These are phyloP conservation scores for Plectosphaerella plurivora DNA, from an alignment of 2,329 filamentous ascomycete genomes.

Conservation along the genomic window DNA sequence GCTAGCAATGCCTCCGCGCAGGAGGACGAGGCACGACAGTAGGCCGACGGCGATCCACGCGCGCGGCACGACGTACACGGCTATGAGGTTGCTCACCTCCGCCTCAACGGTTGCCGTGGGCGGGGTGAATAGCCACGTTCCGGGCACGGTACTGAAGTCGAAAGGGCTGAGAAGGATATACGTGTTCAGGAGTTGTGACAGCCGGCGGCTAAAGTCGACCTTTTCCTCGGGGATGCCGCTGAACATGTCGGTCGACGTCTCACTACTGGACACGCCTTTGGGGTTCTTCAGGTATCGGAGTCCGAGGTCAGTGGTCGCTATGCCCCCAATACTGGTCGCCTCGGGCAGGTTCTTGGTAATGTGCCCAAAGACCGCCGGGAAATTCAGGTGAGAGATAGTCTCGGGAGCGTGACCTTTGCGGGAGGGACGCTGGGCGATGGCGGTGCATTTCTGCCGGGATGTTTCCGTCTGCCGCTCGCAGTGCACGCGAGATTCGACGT, in stretches of 20 bases:
- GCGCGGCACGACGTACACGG: slow-evolving; percentile 1
- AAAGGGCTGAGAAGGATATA: slow-evolving; percentile 2
- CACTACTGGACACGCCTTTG: neutral
- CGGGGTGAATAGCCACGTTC: neutral
- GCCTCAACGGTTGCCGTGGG: neutral
- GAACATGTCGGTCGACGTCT: neutral
- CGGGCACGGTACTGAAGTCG: neutral
- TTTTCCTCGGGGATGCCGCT: neutral
- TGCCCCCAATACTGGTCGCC: neutral
- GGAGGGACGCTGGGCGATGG: slow-evolving; percentile 2
- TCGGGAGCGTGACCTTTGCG: neutral
- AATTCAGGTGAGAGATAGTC: slow-evolving; percentile 3
- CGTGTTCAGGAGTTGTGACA: slow-evolving; percentile 4
- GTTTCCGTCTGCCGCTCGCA: neutral
- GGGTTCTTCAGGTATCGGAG: slow-evolving; percentile 5
- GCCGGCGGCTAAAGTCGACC: neutral
- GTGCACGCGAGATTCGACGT: slow-evolving; percentile 4
- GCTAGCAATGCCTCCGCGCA: neutral
- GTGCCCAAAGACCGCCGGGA: neutral
- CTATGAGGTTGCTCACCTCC: neutral
- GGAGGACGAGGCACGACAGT: slow-evolving; percentile 1
- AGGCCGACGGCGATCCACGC: slow-evolving; percentile 2
- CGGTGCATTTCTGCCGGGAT: slow-evolving; percentile 1
- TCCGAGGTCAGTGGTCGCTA: neutral
- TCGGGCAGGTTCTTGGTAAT: slow-evolving; percentile 1